These are phyloP conservation scores for Planoprotostelium fungivorum DNA, from an alignment of 78 protist genomes.

Conservation along the genomic window DNA sequence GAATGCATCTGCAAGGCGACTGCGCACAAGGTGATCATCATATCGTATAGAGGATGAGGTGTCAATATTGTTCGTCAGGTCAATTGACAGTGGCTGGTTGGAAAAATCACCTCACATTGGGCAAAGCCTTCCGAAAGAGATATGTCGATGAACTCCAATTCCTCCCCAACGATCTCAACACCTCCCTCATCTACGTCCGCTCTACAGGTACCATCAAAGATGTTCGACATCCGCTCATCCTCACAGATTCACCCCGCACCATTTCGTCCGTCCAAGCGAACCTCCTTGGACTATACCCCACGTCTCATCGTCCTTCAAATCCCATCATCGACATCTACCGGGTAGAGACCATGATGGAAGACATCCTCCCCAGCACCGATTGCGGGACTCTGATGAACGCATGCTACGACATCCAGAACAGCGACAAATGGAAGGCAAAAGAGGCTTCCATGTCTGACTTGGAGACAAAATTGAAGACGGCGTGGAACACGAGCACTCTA, in stretches of 20 bases:
- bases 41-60: not conserved
- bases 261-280: not conserved
- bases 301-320: not conserved
- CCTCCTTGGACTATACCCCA: not conserved
- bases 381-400: not conserved
- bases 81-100: not conserved
- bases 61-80: not conserved
- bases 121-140: not conserved
- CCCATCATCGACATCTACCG: not conserved
- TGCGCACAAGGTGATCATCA: not conserved
- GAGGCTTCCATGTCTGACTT: not conserved
- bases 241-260: not conserved
- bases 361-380: not conserved
- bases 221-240: not conserved
- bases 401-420: not conserved
- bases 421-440: not conserved
- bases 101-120: not conserved
- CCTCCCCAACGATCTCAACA: not conserved
- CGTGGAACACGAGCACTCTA: not conserved
- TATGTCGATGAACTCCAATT: not conserved
- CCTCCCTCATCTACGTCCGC: not conserved
- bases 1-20: not conserved
- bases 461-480: not conserved
- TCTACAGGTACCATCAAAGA: not conserved
- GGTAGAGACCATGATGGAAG: not conserved